These are phyloP conservation scores for Sextonia rubra DNA, from an alignment of 164 flowering plant genomes.

Conservation along the genomic window DNA sequence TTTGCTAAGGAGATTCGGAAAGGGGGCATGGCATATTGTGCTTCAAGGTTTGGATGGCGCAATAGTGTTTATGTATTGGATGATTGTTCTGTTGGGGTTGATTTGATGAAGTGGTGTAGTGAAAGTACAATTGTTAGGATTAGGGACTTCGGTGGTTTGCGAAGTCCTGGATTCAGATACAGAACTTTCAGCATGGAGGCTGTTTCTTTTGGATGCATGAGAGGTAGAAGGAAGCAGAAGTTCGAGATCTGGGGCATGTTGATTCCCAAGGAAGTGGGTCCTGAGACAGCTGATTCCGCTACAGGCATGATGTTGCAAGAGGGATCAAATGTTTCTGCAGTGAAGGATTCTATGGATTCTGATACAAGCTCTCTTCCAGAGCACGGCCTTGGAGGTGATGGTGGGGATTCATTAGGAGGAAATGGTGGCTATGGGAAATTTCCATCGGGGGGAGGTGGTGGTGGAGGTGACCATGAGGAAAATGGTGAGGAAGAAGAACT, in stretches of 20 bases:
- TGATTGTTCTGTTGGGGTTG: conserved; percentile 5
- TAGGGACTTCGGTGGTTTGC: conserved; percentile 5
- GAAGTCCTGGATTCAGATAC: not conserved
- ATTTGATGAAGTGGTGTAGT: not conserved
- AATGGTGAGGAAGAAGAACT: conserved; percentile 67
- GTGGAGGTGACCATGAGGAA: conserved; percentile 37
- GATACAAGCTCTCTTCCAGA: conserved; percentile 4
- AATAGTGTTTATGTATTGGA: not conserved
- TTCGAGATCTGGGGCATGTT: conserved; percentile 9
- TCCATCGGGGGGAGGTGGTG: conserved; percentile 41
- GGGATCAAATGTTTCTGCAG: conserved; percentile 1
- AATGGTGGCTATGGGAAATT: conserved; percentile 45
- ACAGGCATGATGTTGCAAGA: conserved; percentile 1
- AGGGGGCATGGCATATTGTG: conserved; percentile 11
- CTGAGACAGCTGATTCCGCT: conserved; percentile 4
- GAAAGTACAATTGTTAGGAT: conserved; percentile 2
- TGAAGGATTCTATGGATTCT: not conserved
- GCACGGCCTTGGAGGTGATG: conserved; percentile 16
- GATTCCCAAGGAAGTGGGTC: conserved; percentile 7
- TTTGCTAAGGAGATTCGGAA: not conserved
- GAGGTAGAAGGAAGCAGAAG: conserved; percentile 4
- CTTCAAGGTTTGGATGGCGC: conserved; percentile 9
- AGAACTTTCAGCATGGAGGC: not conserved
- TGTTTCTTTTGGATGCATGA: not conserved
- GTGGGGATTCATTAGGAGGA: conserved; percentile 20